Percentiles rank a stretch among this genome's conserved stretches.
phyloP scores from a whole-genome alignment of 352 stramenopile species.

The Phytophthora colocasiae region DNA sequence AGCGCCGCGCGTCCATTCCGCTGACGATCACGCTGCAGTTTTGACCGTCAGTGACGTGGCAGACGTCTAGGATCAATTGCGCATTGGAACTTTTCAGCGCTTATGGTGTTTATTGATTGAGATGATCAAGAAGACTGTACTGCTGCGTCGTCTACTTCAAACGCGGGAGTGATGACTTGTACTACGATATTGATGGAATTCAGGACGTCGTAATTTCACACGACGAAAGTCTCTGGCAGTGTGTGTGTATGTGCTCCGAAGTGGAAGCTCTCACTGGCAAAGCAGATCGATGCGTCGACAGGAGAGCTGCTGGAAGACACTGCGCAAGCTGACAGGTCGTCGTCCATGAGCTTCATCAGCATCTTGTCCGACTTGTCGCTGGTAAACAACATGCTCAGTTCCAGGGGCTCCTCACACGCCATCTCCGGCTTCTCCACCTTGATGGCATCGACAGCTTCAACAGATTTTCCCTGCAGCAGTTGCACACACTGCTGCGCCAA shows the following conservation, averaged over 20 bases:
- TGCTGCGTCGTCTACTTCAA: neutral
- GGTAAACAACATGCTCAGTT: constrained; percentile 25
- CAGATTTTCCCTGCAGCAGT: constrained; percentile 30
- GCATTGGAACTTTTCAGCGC: neutral
- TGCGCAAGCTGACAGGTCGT: constrained; percentile 22
- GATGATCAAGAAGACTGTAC: constrained; percentile 12
- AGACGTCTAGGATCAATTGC: neutral
- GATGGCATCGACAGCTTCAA: constrained; percentile 22
- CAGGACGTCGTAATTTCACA: constrained; percentile 11
- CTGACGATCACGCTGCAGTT: constrained; percentile 7
- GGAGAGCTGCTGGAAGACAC: constrained; percentile 8
- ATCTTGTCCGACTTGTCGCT: constrained; percentile 36
- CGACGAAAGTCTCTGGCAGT: constrained; percentile 39
- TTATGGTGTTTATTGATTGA: constrained; percentile 1
- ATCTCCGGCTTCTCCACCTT: constrained; percentile 14
- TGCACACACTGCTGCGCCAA: constrained; percentile 41
- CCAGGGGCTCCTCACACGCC: constrained; percentile 20
- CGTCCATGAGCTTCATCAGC: constrained; percentile 38
- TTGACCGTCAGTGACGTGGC: constrained; percentile 2
- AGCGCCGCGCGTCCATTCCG: neutral
- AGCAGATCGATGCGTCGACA: constrained; percentile 25
- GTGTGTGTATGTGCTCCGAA: constrained; percentile 21
- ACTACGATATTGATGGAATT: constrained; percentile 5
- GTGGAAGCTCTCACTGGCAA: constrained; percentile 19
- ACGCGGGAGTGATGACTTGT: constrained; percentile 5